A percentile compares a stretch with the other conserved stretches of the same genome.
These are phyloP conservation scores for Tuber umbilicatum DNA, from an alignment of 495 filamentous ascomycete species.

Conservation along the genomic window DNA sequence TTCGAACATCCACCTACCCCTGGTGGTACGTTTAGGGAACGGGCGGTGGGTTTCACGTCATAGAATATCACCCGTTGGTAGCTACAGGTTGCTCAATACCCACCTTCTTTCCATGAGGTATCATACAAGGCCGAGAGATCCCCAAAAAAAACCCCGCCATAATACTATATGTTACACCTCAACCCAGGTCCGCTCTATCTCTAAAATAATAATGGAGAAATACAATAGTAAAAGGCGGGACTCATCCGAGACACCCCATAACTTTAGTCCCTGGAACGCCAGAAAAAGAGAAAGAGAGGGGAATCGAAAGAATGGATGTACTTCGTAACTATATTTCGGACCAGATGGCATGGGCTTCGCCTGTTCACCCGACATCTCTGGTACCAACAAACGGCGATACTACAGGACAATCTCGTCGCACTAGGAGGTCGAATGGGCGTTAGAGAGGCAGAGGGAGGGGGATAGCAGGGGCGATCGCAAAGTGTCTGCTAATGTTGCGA, in stretches of 20 bases:
- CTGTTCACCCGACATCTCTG: not conserved
- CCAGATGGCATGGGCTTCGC: not conserved
- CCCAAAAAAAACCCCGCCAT: too few species aligned
- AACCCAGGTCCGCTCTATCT: not conserved
- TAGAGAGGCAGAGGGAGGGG: too few species aligned
- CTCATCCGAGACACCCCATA: not conserved
- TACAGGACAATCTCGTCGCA: not conserved
- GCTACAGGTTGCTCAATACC: too few species aligned
- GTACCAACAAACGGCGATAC: not conserved
- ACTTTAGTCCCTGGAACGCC: not conserved
- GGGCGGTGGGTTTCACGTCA: not conserved
- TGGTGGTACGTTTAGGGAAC: too few species aligned
- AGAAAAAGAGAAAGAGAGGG: not conserved
- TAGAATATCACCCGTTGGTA: not conserved
- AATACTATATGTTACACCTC: not conserved
- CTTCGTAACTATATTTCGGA: not conserved
- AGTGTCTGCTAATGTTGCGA: not conserved
- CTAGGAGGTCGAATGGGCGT: not conserved
- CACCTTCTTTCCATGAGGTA: too few species aligned
- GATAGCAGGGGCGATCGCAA: not conserved
- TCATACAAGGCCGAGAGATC: not conserved
- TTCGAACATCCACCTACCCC: too few species aligned
- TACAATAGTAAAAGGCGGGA: not conserved
- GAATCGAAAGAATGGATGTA: not conserved
- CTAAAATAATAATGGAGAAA: not conserved